Conservation (phyloP, 176 grass and related monocot genomes). For the Metroxylon sagu region DNA sequence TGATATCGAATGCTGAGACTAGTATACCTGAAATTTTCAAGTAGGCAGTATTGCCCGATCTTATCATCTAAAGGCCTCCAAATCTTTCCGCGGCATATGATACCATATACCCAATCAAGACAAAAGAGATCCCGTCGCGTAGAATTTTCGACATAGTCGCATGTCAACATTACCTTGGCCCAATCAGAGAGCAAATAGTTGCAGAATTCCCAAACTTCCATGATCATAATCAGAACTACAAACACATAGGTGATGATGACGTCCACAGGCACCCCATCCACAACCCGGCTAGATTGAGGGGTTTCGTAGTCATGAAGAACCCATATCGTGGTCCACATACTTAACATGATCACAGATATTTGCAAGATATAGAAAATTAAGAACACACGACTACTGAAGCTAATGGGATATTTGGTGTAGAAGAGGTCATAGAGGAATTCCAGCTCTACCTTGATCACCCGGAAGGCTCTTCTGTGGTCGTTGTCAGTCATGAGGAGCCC, state of each 20-base stretch:
- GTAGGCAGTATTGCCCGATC: slow-evolving; percentile 19
- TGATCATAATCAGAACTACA: neutral
- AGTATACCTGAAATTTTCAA: slow-evolving; percentile 4
- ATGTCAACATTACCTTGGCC: slow-evolving; percentile 11
- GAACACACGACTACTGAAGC: slow-evolving; percentile 1
- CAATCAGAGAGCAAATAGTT: slow-evolving; percentile 13
- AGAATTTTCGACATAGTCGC: slow-evolving; percentile 7
- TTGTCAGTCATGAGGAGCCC: slow-evolving; percentile 18
- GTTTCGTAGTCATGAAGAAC: too few relatives aligned
- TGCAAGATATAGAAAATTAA: neutral
- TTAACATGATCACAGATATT: neutral
- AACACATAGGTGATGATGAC: neutral
- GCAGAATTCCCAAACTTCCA: neutral
- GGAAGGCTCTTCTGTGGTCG: neutral
- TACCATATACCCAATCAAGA: neutral
- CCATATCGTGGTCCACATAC: neutral
- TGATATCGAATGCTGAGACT: too few relatives aligned
- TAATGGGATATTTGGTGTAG: slow-evolving; percentile 14
- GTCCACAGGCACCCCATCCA: neutral
- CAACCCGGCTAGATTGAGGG: too few relatives aligned
- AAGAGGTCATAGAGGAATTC: slow-evolving; percentile 16
- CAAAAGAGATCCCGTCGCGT: neutral
- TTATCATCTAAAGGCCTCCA: neutral
- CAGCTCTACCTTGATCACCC: slow-evolving; percentile 16
- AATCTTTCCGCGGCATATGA: neutral